Evolutionary conservation across 768 basidiomycete genomes (phyloP).

Genomic region (Naganishia vaughanmartiniae): DNA sequence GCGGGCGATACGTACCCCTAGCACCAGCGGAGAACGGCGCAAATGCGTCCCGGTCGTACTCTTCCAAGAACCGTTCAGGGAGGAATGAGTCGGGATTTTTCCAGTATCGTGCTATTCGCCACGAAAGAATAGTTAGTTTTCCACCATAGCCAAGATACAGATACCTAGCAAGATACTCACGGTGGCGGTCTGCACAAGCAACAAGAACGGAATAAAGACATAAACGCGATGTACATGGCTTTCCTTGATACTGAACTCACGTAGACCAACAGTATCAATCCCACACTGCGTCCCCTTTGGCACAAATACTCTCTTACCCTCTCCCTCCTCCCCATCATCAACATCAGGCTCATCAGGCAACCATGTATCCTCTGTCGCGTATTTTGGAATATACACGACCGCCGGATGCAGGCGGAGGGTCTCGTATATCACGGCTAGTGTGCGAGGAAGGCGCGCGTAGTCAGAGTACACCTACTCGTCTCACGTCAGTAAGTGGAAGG

Average conservation of each 20-base stretch:
- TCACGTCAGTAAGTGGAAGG: neutral
- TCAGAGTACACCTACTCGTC: constrained; percentile 26
- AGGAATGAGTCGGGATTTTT: constrained; percentile 58
- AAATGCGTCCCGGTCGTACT: constrained; percentile 62
- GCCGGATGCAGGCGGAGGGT: constrained; percentile 38
- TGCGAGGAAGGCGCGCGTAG: constrained; percentile 27
- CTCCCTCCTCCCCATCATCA: constrained; percentile 1
- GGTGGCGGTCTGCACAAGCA: constrained; percentile 23
- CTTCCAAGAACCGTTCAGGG: constrained; percentile 58
- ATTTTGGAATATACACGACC: constrained; percentile 37
- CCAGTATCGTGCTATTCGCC: constrained; percentile 59
- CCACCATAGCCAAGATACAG: no score
- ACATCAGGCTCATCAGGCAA: constrained; percentile 27
- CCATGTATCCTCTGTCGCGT: constrained; percentile 27
- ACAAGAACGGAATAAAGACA: neutral
- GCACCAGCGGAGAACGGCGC: constrained; percentile 54
- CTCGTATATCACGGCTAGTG: constrained; percentile 36
- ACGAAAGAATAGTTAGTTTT: neutral
- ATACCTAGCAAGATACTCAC: neutral
- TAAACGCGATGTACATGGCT: neutral
- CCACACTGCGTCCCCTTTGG: constrained; percentile 27
- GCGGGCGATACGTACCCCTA: constrained; percentile 24
- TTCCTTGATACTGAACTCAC: constrained; percentile 8
- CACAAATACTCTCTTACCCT: constrained; percentile 24
- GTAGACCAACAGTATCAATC: constrained; percentile 28